phyloP scores from a whole-genome alignment of 768 basidiomycete genomes.

The Boletales sp. region DNA sequence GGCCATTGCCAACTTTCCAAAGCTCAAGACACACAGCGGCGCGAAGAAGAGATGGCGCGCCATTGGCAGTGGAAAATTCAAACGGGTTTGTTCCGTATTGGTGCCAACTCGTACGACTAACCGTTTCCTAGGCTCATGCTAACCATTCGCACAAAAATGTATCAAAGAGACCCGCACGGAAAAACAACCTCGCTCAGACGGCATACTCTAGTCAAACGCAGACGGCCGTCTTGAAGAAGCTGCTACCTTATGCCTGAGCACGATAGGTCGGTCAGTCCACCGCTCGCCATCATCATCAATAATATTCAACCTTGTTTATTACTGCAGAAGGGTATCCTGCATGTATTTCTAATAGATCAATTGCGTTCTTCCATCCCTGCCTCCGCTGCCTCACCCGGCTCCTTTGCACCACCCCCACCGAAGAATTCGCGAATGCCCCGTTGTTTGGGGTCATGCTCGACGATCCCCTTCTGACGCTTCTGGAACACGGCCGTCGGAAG shows the following conservation, averaged over 20 bases:
- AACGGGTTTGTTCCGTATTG: slow-evolving; percentile 48
- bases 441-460: slow-evolving; percentile 75
- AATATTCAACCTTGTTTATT: background rate
- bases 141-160: slow-evolving; percentile 72
- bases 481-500: slow-evolving; percentile 27
- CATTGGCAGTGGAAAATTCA: slow-evolving; percentile 65
- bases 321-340: slow-evolving; percentile 6
- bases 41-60: slow-evolving; percentile 81
- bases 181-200: slow-evolving; percentile 63
- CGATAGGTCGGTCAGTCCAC: slow-evolving; percentile 25
- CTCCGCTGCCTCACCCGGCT: slow-evolving; percentile 11
- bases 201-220: slow-evolving; percentile 65
- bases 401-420: slow-evolving; percentile 31
- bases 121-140: slow-evolving; percentile 53
- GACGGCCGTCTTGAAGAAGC: slow-evolving; percentile 62
- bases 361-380: slow-evolving; percentile 8
- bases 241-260: slow-evolving; percentile 60
- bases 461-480: slow-evolving; percentile 73
- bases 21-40: slow-evolving; percentile 77
- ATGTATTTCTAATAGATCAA: slow-evolving; percentile 9
- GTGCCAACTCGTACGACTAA: slow-evolving; percentile 1
- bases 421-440: slow-evolving; percentile 75
- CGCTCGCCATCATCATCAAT: too few species aligned
- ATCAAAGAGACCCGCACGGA: slow-evolving; percentile 57
- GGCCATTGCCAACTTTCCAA: slow-evolving; percentile 55